phyloP scores from a whole-genome alignment of 2,329 filamentous ascomycete genomes.

The Fusarium lyarnte region DNA sequence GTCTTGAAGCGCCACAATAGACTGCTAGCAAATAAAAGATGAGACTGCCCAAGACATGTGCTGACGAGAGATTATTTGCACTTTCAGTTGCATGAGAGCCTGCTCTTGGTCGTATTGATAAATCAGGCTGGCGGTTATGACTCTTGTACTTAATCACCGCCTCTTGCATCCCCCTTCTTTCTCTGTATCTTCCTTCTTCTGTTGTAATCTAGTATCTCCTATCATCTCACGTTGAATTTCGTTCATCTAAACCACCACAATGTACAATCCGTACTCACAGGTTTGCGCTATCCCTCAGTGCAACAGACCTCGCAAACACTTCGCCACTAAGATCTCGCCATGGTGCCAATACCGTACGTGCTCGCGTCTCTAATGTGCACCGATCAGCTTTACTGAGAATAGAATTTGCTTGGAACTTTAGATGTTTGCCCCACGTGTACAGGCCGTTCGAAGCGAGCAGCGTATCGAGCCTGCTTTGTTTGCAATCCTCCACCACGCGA shows the following conservation, averaged over 20 bases:
- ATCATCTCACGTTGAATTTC: not conserved
- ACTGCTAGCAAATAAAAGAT: not conserved
- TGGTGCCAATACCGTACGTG: not conserved
- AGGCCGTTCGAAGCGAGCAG: not conserved
- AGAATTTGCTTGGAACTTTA: not conserved
- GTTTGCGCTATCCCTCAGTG: not conserved
- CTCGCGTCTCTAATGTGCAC: too few relatives aligned
- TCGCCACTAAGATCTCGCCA: not conserved
- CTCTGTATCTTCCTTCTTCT: not conserved
- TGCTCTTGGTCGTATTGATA: not conserved
- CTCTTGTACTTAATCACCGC: not conserved
- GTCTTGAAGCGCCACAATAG: not conserved
- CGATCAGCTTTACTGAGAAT: not conserved
- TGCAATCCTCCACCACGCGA: not conserved
- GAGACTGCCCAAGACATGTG: fast-evolving
- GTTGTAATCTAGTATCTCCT: fast-evolving
- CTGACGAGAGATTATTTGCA: not conserved
- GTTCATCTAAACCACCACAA: fast-evolving
- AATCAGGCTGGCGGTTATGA: not conserved
- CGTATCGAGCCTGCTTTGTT: not conserved
- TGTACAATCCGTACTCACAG: not conserved
- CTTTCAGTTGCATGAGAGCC: not conserved
- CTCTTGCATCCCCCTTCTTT: not conserved
- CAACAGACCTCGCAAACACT: not conserved
- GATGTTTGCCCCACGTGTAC: not conserved